Conservation (phyloP, 2,329 filamentous ascomycete genomes). For the Neophaeococcomyces mojaviensis region DNA sequence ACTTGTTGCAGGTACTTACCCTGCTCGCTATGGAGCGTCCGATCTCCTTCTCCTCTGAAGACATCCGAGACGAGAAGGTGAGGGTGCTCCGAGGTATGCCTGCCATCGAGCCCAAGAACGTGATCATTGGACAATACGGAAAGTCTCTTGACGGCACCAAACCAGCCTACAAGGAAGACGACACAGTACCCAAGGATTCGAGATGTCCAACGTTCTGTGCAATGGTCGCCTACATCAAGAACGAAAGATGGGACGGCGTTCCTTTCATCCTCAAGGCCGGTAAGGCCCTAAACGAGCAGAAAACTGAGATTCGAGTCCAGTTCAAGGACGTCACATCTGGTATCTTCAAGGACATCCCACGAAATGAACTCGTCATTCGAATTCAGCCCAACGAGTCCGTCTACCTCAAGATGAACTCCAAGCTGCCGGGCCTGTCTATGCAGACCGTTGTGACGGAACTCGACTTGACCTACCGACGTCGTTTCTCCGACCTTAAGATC, state of each 20-base stretch:
- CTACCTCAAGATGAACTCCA: constrained; percentile 99
- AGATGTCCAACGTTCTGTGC: constrained; percentile 97
- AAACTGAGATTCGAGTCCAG: constrained; percentile 98
- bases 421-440: constrained; percentile 96
- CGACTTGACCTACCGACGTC: constrained; percentile 92
- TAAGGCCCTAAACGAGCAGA: constrained; percentile 98
- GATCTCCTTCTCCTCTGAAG: constrained; percentile 95
- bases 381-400: constrained; percentile 99
- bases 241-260: constrained; percentile 98
- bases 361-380: constrained; percentile 97
- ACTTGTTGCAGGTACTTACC: constrained; percentile 91
- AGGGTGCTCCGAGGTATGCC: constrained; percentile 90
- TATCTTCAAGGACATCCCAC: constrained; percentile 99
- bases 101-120: constrained; percentile 96
- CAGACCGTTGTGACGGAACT: constrained; percentile 98
- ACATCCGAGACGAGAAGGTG: constrained; percentile 96
- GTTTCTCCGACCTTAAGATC: constrained; percentile 99
- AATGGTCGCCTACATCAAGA: constrained; percentile 97
- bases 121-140: constrained; percentile 98
- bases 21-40: constrained; percentile 96
- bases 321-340: constrained; percentile 99
- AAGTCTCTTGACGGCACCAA: constrained; percentile 93
- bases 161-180: constrained; percentile 96
- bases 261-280: constrained; percentile 99
- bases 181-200: constrained; percentile 94